These are phyloP conservation scores for Pyrenophora graminea DNA, from an alignment of 2,329 filamentous ascomycete genomes.

Conservation along the genomic window DNA sequence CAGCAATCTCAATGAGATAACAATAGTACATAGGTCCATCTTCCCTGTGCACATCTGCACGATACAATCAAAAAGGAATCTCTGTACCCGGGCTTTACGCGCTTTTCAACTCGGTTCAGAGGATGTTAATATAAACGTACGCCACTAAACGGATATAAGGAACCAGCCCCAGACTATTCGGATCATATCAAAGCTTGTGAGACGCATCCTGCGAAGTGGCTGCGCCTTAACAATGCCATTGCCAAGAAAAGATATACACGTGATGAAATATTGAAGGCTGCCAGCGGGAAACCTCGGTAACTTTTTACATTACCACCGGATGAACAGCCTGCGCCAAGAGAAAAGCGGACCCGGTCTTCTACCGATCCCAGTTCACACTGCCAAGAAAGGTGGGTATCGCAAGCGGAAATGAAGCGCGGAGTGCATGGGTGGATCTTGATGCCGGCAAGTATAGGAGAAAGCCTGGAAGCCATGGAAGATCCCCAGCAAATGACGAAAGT, in stretches of 20 bases:
- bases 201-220: background rate
- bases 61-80: conserved; percentile 5
- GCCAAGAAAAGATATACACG: conserved; percentile 1
- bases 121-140: conserved; percentile 13
- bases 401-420: conserved; percentile 6
- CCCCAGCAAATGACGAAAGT: background rate
- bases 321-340: conserved; percentile 6
- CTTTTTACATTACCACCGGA: conserved; percentile 9
- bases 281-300: conserved; percentile 10
- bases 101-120: conserved; percentile 8
- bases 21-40: background rate
- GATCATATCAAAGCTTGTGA: background rate
- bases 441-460: conserved; percentile 1
- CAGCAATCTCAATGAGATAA: background rate
- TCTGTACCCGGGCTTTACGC: conserved; percentile 13
- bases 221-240: background rate
- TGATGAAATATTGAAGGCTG: conserved; percentile 2
- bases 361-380: conserved; percentile 1
- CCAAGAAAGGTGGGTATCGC: conserved; percentile 10
- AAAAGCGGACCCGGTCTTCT: conserved; percentile 5
- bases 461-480: no score
- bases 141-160: conserved; percentile 3
- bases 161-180: conserved; percentile 6
- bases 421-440: conserved; percentile 8
- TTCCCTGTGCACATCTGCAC: conserved; percentile 9